These are phyloP conservation scores for Boeremia lycopersici DNA, from an alignment of 2,329 filamentous ascomycete species.

Conservation along the genomic window DNA sequence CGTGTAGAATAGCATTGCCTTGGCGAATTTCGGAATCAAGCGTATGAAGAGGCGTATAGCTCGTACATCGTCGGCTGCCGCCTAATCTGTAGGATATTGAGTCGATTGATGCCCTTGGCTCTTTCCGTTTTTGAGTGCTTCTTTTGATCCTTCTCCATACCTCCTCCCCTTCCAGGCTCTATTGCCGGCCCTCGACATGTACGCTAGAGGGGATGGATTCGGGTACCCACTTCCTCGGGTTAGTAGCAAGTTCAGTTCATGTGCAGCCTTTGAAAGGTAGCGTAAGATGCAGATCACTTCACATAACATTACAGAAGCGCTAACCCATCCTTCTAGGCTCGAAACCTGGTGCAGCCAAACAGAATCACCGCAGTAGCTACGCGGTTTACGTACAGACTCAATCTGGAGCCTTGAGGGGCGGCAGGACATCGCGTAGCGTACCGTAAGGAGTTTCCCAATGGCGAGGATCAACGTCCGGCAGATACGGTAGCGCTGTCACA, in stretches of 20 bases:
- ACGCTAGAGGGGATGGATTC: too few relatives aligned
- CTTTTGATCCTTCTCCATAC: neutral
- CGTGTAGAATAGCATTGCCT: constrained; percentile 29
- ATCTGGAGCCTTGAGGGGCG: neutral
- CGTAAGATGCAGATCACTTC: neutral
- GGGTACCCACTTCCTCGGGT: too few relatives aligned
- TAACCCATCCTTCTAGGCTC: neutral
- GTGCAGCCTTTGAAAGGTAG: neutral
- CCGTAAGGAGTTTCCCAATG: neutral
- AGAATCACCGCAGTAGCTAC: neutral
- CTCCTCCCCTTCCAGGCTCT: neutral
- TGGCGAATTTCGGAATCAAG: constrained; percentile 18
- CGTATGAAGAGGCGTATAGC: constrained; percentile 7
- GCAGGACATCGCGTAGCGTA: neutral
- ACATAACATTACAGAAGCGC: neutral
- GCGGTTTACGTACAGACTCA: too few relatives aligned
- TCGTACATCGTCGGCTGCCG: constrained; percentile 4
- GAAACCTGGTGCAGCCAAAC: neutral
- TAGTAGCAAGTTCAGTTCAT: too few relatives aligned
- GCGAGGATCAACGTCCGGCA: neutral
- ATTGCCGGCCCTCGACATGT: neutral
- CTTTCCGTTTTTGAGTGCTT: neutral
- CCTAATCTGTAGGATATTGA: constrained; percentile 36
- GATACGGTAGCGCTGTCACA: neutral
- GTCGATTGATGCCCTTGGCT: constrained; percentile 4